A percentile compares a stretch with the other conserved stretches of the same genome.
Evolutionary conservation across 306 rosid genomes (phyloP).

Genomic region (Pyrus pyrifolia): DNA sequence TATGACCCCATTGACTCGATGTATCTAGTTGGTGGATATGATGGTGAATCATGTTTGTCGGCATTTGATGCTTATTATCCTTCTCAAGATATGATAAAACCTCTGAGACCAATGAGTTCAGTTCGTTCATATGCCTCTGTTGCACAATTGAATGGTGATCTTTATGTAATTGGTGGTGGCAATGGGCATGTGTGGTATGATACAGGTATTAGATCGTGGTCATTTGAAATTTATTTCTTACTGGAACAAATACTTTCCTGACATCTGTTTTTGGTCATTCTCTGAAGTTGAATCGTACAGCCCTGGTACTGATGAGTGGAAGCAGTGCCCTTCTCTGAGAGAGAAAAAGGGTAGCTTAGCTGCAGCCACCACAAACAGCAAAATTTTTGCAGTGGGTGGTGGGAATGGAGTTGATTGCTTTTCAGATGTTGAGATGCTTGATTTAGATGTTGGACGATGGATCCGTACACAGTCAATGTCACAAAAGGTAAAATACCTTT

Average conservation of each 20-base stretch:
- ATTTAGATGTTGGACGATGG: slow-evolving; percentile 60
- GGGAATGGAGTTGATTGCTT: slow-evolving; percentile 37
- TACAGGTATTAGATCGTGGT: slow-evolving; percentile 32
- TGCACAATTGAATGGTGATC: slow-evolving; percentile 37
- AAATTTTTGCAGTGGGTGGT: slow-evolving; percentile 45
- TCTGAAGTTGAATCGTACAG: slow-evolving; percentile 68
- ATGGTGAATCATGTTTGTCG: slow-evolving; percentile 52
- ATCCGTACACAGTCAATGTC: slow-evolving; percentile 43
- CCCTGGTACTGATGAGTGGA: slow-evolving; percentile 50
- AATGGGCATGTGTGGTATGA: slow-evolving; percentile 38
- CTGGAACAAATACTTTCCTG: neutral
- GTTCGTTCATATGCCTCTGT: slow-evolving; percentile 39
- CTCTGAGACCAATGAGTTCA: slow-evolving; percentile 32
- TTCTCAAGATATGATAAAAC: slow-evolving; percentile 35
- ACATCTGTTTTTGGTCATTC: slow-evolving; percentile 9
- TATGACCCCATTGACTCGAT: slow-evolving; percentile 55
- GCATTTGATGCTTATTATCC: slow-evolving; percentile 52
- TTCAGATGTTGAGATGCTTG: slow-evolving; percentile 56
- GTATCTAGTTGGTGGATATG: slow-evolving; percentile 62
- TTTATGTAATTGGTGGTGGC: slow-evolving; percentile 46
- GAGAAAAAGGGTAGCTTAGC: slow-evolving; percentile 64
- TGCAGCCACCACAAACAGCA: slow-evolving; percentile 35
- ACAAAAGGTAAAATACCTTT: slow-evolving; percentile 46
- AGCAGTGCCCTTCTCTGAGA: slow-evolving; percentile 53
- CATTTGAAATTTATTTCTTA: slow-evolving; percentile 8